Evolutionary conservation across 2,329 filamentous ascomycete genomes (phyloP).

Genomic region (Phialocephala subalpina): DNA sequence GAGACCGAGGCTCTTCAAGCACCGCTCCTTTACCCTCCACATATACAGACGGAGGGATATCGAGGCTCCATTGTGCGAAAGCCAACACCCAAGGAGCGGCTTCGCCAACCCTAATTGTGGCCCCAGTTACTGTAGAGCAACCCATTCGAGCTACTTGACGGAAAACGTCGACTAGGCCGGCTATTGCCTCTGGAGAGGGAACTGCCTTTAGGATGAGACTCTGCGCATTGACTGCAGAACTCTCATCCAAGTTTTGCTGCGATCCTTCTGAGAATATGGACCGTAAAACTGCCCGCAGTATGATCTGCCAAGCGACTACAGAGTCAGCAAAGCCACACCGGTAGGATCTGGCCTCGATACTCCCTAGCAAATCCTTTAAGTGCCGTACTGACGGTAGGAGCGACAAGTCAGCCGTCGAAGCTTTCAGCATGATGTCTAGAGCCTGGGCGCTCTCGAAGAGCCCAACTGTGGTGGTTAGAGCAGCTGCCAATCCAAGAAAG

Average conservation of each 20-base stretch:
- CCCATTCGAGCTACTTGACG: neutral
- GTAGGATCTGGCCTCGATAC: neutral
- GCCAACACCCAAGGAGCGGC: neutral
- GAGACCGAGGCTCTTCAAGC: neutral
- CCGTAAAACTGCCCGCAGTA: neutral
- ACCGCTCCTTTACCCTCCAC: neutral
- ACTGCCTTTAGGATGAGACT: no score
- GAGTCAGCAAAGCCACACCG: neutral
- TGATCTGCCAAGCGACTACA: neutral
- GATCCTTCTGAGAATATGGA: neutral
- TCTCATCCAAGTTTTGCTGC: no score
- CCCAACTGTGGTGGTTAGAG: neutral
- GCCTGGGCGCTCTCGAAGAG: neutral
- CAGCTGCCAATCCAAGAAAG: neutral
- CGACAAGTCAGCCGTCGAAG: neutral
- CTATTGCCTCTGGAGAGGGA: neutral
- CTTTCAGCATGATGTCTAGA: neutral
- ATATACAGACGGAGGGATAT: conserved; percentile 1
- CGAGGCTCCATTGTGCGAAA: conserved; percentile 6
- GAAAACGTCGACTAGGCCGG: neutral
- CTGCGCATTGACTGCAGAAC: no score
- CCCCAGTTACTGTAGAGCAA: neutral
- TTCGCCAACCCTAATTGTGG: neutral
- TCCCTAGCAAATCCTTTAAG: neutral
- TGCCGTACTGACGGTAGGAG: neutral